A percentile compares a stretch with the other conserved stretches of the same genome.
phyloP scores from a whole-genome alignment of 306 rosid genomes.

The Vigna trinervia region DNA sequence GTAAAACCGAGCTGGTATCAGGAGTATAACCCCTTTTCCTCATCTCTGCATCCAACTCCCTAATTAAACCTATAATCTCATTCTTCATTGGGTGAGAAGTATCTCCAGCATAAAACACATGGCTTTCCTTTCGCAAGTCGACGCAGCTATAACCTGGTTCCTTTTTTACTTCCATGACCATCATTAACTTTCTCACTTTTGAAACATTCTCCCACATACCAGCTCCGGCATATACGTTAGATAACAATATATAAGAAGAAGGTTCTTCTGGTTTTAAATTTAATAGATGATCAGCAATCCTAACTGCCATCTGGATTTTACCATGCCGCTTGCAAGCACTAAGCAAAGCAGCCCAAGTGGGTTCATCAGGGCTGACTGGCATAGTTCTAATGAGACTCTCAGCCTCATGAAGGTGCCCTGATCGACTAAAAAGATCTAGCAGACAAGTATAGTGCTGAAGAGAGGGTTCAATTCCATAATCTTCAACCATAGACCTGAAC shows the following conservation, averaged over 20 bases:
- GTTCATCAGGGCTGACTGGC: slow-evolving; percentile 84
- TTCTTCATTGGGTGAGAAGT: slow-evolving; percentile 75
- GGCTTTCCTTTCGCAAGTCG: slow-evolving; percentile 73
- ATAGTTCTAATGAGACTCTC: slow-evolving; percentile 61
- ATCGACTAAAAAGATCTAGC: slow-evolving; percentile 85
- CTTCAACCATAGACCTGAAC: slow-evolving; percentile 71
- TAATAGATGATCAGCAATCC: slow-evolving; percentile 68
- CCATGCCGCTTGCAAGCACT: slow-evolving; percentile 82
- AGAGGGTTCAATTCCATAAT: slow-evolving; percentile 70
- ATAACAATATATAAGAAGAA: slow-evolving; percentile 70
- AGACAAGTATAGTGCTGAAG: slow-evolving; percentile 89
- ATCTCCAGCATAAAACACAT: slow-evolving; percentile 89
- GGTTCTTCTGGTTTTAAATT: slow-evolving; percentile 68
- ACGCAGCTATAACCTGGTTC: slow-evolving; percentile 85
- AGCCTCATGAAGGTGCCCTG: slow-evolving; percentile 89
- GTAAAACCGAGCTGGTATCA: slow-evolving; percentile 77
- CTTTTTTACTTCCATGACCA: slow-evolving; percentile 69
- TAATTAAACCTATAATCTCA: slow-evolving; percentile 65
- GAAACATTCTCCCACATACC: slow-evolving; percentile 80
- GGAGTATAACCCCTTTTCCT: slow-evolving; percentile 88
- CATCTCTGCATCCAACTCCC: slow-evolving; percentile 69
- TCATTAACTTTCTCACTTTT: slow-evolving; percentile 72
- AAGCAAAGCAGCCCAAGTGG: slow-evolving; percentile 88
- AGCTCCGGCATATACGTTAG: slow-evolving; percentile 76
- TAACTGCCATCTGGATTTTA: slow-evolving; percentile 64